A percentile compares a stretch with the other conserved stretches of the same genome.
Evolutionary conservation across 768 basidiomycete species (phyloP).

Genomic region (Russula foetens): DNA sequence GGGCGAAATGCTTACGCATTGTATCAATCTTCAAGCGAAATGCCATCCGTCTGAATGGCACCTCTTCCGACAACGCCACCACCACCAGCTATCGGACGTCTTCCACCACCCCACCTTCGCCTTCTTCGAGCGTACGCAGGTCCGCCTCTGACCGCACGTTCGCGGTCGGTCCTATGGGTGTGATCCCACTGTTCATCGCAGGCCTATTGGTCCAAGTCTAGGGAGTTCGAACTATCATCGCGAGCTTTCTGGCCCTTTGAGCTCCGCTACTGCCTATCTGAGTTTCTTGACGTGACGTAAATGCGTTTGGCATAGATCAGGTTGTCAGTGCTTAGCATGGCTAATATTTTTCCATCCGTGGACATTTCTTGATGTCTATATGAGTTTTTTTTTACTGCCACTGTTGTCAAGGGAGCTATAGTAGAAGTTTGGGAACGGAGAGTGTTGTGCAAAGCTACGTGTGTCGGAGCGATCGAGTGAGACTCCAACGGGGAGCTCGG

Average conservation of each 20-base stretch:
- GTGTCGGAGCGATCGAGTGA: too few species aligned
- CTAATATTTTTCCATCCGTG: neutral
- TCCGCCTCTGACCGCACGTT: slow-evolving; percentile 1
- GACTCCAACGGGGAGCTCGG: too few species aligned
- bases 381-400: neutral
- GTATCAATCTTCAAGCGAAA: slow-evolving; percentile 38
- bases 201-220: slow-evolving; percentile 9
- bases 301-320: neutral
- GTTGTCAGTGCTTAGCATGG: neutral
- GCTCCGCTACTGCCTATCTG: neutral
- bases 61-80: slow-evolving; percentile 19
- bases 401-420: neutral
- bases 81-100: slow-evolving; percentile 7
- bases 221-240: neutral
- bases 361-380: neutral
- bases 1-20: neutral
- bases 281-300: neutral
- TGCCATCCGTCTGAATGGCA: slow-evolving; percentile 49
- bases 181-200: slow-evolving; percentile 9
- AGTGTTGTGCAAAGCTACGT: too few species aligned
- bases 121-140: slow-evolving; percentile 4
- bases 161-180: neutral
- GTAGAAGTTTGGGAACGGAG: neutral
- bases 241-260: neutral
- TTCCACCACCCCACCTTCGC: slow-evolving; percentile 3